Evolutionary conservation across 306 rosid species (phyloP), one percentile per base, ranked within the genome.

Genomic region (Fragaria vesca): DNA sequence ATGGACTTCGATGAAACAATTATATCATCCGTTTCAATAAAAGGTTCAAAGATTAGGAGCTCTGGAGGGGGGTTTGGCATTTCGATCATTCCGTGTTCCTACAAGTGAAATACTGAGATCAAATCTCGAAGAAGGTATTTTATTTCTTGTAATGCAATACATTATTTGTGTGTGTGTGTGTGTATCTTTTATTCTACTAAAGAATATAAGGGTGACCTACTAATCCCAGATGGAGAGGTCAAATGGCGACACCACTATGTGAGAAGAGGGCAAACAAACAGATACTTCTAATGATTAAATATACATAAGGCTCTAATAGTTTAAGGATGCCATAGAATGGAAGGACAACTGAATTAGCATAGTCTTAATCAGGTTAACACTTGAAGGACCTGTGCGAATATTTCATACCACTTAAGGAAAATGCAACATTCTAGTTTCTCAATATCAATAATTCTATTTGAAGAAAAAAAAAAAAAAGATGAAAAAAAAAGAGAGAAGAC

Each of bases 11-110:
- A 83, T 54, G 88, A 78, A 80, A 94, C 79, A 66, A 65, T 75
- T 85, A 94, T 92, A 84, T 92, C 97, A 86, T 94, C 97, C 0
- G 98, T 94, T 83, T 89, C 88, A 72, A 94, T 88, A 89, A 94
- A 94, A 79, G 98, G 97, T 81, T 94, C 98, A 76, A 94, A 92
- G 82, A 94, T 90, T 79, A 92, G 80, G 76, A 81, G 83, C 78
- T 90, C 88, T 51, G 98, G 93, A 79, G 98, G 90, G 75, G 93
- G 97, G 74, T 82, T 87, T 57, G 98, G 97, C 98, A 94, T 94
- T 87, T 94, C 98, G 81, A 94, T 92, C 85, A 84, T 69, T 76
- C 97, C 87, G 62, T 94, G 97, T 66, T 90, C 90, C 97, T 94
- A 85, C 68, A 79, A 42, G 74, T 48, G 21, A 77, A 72, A 60